phyloP scores from a whole-genome alignment of 2,329 filamentous ascomycete species.

The Apiospora pterosperma region DNA sequence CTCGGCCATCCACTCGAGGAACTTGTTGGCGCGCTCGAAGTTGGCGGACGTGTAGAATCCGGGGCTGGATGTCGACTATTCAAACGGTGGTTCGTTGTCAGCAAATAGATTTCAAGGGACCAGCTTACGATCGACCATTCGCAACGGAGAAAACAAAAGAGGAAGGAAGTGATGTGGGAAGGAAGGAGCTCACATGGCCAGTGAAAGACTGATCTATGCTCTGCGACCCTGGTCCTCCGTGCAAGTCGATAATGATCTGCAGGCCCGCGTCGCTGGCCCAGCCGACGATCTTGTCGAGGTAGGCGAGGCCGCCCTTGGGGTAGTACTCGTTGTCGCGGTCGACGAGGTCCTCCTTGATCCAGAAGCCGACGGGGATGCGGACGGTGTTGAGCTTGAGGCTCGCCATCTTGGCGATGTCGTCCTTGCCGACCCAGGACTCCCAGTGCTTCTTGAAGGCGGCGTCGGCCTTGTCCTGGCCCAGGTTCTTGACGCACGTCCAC shows the following conservation, averaged over 20 bases:
- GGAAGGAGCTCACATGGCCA: constrained; percentile 22
- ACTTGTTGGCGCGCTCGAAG: constrained; percentile 45
- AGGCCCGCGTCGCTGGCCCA: constrained; percentile 41
- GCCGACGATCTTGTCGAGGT: constrained; percentile 40
- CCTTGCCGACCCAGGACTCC: constrained; percentile 43
- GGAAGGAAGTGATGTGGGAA: too few species aligned
- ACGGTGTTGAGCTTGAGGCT: constrained; percentile 44
- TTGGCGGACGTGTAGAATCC: constrained; percentile 48
- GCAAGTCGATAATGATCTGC: constrained; percentile 48
- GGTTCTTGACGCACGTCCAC: constrained; percentile 42
- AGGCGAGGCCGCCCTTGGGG: constrained; percentile 23
- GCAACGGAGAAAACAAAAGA: not conserved
- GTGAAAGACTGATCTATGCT: constrained; percentile 38
- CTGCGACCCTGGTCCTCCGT: constrained; percentile 44
- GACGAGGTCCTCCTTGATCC: constrained; percentile 46
- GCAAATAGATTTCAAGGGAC: not conserved
- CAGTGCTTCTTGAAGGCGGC: constrained; percentile 43
- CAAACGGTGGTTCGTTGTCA: not conserved
- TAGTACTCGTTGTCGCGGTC: constrained; percentile 37
- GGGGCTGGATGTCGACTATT: constrained; percentile 15
- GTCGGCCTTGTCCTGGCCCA: constrained; percentile 43
- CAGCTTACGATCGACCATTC: too few species aligned
- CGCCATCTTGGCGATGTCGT: constrained; percentile 41
- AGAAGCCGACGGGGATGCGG: constrained; percentile 48
- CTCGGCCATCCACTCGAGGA: constrained; percentile 46